phyloP scores from a whole-genome alignment of 768 basidiomycete species.

The Pleurotus giganteus region DNA sequence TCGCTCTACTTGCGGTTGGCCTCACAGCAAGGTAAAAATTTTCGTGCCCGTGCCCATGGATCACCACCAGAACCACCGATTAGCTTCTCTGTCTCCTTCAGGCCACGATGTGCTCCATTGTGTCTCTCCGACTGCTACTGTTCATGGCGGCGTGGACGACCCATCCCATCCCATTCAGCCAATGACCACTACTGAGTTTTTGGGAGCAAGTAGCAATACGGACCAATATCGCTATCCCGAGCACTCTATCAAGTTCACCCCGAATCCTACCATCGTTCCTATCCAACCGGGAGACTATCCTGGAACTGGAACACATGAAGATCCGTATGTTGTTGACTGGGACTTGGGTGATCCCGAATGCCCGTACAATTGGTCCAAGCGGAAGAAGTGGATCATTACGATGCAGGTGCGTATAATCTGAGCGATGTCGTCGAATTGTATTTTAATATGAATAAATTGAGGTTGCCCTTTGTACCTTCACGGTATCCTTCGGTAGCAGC shows the following conservation, averaged over 20 bases:
- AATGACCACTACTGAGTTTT: constrained; percentile 3
- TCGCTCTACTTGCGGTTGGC: background rate
- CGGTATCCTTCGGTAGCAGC: constrained; percentile 59
- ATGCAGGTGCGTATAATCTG: constrained; percentile 38
- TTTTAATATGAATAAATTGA: constrained; percentile 14
- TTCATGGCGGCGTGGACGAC: constrained; percentile 6
- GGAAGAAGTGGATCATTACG: constrained; percentile 53
- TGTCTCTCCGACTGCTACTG: constrained; percentile 1
- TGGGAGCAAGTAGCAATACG: constrained; percentile 3
- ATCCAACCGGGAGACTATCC: constrained; percentile 28
- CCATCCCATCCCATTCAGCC: constrained; percentile 6
- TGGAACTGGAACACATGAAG: constrained; percentile 44
- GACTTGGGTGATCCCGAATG: constrained; percentile 46
- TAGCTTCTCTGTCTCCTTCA: background rate
- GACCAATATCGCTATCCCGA: constrained; percentile 11
- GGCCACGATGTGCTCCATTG: background rate
- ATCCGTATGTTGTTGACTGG: constrained; percentile 59
- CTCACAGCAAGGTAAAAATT: background rate
- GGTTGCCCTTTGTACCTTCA: constrained; percentile 53
- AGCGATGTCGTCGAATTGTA: background rate
- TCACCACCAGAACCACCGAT: background rate
- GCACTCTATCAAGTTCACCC: constrained; percentile 6
- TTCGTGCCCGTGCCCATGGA: background rate
- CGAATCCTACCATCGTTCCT: constrained; percentile 9
- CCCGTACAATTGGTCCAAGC: constrained; percentile 53